Conservation (phyloP, 441 rosid species). For the Erysimum pusillum region DNA sequence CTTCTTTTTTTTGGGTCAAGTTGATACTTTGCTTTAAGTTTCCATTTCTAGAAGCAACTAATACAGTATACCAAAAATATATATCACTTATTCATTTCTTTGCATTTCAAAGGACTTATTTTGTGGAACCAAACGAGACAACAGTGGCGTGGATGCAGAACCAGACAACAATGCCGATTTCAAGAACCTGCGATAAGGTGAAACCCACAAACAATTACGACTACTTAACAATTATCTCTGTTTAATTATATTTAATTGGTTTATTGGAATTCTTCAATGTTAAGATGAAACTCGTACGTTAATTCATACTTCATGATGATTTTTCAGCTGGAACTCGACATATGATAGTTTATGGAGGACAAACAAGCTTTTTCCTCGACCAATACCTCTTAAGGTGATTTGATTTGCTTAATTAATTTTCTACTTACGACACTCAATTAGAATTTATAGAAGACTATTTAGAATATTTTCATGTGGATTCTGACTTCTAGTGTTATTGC, state of each 20-base stretch:
- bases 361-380: constrained; percentile 65
- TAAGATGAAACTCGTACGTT: not conserved
- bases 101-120: constrained; percentile 58
- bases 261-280: not conserved
- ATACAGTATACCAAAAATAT: not conserved
- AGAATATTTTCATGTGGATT: not conserved
- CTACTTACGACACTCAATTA: not conserved
- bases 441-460: not conserved
- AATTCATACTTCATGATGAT: not conserved
- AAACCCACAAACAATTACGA: not conserved
- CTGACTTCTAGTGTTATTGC: not conserved
- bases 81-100: constrained; percentile 37
- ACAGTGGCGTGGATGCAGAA: constrained; percentile 46
- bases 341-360: constrained; percentile 68
- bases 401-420: not conserved
- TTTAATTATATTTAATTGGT: not conserved
- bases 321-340: constrained; percentile 69
- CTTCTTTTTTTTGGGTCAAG: too few species aligned
- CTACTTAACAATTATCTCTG: not conserved
- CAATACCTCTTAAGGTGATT: constrained; percentile 68
- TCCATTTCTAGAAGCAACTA: not conserved
- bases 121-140: constrained; percentile 53
- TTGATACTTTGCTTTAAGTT: constrained; percentile 9
- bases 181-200: constrained; percentile 38
- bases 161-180: constrained; percentile 20